Conservation (phyloP, 2,329 filamentous ascomycete genomes). For the Monosporascus ibericus region DNA sequence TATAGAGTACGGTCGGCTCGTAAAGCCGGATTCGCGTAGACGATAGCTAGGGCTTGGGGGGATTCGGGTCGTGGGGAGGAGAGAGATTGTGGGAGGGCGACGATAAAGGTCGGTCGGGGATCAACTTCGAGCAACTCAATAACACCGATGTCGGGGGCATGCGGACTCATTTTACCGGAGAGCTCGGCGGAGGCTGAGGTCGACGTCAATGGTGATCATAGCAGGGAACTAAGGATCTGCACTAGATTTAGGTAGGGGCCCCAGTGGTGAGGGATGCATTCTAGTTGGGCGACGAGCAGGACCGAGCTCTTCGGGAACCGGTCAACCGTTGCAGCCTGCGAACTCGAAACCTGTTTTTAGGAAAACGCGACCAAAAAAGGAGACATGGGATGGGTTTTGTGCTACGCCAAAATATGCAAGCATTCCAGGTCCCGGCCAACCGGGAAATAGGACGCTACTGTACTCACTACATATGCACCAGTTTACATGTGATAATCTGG, state of each 20-base stretch:
- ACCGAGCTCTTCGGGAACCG: neutral
- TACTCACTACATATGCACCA: too few relatives aligned
- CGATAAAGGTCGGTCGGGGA: constrained; percentile 36
- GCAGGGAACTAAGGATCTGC: neutral
- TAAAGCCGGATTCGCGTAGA: constrained; percentile 34
- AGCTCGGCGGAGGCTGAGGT: constrained; percentile 3
- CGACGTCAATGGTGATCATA: neutral
- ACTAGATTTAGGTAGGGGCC: neutral
- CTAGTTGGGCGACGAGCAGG: neutral
- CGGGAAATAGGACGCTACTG: neutral
- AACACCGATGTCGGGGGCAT: constrained; percentile 21
- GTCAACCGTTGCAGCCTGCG: neutral
- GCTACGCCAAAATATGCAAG: neutral
- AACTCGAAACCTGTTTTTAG: neutral
- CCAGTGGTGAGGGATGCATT: neutral
- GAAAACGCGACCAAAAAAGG: neutral
- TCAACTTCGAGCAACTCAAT: constrained; percentile 35
- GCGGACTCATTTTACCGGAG: constrained; percentile 8
- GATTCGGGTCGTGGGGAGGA: constrained; percentile 2
- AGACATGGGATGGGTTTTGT: neutral
- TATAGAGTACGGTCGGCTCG: constrained; percentile 23
- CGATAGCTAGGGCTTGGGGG: constrained; percentile 9
- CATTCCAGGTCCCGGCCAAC: neutral
- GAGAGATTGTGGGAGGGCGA: constrained; percentile 14
- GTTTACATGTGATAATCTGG: too few relatives aligned